Evolutionary conservation across 164 flowering plant species (phyloP).

Genomic region (Vitis vinifera): DNA sequence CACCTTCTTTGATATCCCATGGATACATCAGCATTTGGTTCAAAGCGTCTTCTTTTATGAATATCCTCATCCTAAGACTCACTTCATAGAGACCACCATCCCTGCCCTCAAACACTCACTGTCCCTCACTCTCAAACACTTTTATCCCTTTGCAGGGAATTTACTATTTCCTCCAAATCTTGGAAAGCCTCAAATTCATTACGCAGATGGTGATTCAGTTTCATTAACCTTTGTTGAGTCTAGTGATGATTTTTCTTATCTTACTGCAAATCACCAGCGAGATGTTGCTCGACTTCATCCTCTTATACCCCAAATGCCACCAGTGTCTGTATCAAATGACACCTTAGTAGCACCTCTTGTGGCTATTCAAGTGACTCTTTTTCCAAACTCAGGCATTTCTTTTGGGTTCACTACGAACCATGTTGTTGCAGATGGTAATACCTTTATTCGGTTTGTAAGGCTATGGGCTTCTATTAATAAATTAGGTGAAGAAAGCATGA

Average conservation of each 20-base stretch:
- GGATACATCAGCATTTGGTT: slow-evolving; percentile 15
- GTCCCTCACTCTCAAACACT: slow-evolving; percentile 39
- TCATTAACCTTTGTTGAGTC: slow-evolving; percentile 33
- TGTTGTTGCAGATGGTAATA: slow-evolving; percentile 9
- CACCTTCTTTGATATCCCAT: slow-evolving; percentile 30
- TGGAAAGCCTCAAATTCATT: slow-evolving; percentile 22
- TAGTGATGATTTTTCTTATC: slow-evolving; percentile 18
- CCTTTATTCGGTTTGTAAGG: slow-evolving; percentile 10
- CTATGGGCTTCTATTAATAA: slow-evolving; percentile 18
- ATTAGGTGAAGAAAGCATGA: neutral
- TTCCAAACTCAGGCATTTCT: slow-evolving; percentile 18
- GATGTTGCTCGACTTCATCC: slow-evolving; percentile 16
- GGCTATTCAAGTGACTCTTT: slow-evolving; percentile 7
- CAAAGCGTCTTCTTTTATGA: slow-evolving; percentile 36
- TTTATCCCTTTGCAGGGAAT: slow-evolving; percentile 39
- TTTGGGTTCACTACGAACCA: slow-evolving; percentile 19
- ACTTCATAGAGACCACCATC: slow-evolving; percentile 24
- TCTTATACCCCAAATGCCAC: slow-evolving; percentile 30
- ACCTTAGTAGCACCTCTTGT: neutral
- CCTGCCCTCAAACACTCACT: slow-evolving; percentile 43
- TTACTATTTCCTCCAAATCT: slow-evolving; percentile 23
- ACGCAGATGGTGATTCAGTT: slow-evolving; percentile 35
- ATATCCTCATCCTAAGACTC: slow-evolving; percentile 16
- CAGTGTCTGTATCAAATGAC: neutral
- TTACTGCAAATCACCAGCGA: slow-evolving; percentile 15